phyloP scores from a whole-genome alignment of 192 early-diverging fungal genomes.

The Entrophospora sp. region DNA sequence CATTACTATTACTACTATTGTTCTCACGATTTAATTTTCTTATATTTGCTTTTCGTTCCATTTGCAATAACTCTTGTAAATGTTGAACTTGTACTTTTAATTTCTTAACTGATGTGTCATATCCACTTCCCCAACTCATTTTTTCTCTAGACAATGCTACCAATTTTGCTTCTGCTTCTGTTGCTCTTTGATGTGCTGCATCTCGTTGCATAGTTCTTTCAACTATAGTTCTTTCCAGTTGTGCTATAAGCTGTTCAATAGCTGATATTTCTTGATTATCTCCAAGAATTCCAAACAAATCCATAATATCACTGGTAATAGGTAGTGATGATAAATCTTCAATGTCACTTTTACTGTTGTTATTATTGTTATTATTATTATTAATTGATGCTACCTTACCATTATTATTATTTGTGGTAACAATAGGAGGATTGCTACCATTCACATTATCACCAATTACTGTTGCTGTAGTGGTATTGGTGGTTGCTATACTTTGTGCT shows the following conservation, averaged over 20 bases:
- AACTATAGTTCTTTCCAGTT: conserved; percentile 12
- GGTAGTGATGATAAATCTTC: conserved; percentile 11
- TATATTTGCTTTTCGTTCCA: conserved; percentile 3
- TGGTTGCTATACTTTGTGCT: neutral
- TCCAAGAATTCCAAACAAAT: neutral
- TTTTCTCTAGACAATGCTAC: conserved; percentile 7
- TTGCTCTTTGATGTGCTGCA: conserved; percentile 14
- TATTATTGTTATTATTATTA: no score
- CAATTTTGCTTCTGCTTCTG: conserved; percentile 11
- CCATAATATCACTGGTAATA: conserved; percentile 18
- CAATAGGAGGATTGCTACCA: no score
- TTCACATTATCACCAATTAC: no score
- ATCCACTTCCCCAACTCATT: conserved; percentile 14
- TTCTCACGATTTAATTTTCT: neutral
- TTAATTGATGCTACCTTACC: neutral
- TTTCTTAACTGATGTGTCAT: neutral
- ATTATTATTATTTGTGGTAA: neutral
- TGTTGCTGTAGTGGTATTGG: neutral
- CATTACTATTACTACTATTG: neutral
- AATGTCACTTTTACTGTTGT: no score
- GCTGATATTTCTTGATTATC: conserved; percentile 1
- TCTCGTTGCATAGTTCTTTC: conserved; percentile 14
- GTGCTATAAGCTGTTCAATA: conserved; percentile 15
- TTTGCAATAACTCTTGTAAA: conserved; percentile 13
- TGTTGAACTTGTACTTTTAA: conserved; percentile 11